These are phyloP conservation scores for Cryptococcus sp. DNA, from an alignment of 1,284 basidiomycete species.

Conservation along the genomic window DNA sequence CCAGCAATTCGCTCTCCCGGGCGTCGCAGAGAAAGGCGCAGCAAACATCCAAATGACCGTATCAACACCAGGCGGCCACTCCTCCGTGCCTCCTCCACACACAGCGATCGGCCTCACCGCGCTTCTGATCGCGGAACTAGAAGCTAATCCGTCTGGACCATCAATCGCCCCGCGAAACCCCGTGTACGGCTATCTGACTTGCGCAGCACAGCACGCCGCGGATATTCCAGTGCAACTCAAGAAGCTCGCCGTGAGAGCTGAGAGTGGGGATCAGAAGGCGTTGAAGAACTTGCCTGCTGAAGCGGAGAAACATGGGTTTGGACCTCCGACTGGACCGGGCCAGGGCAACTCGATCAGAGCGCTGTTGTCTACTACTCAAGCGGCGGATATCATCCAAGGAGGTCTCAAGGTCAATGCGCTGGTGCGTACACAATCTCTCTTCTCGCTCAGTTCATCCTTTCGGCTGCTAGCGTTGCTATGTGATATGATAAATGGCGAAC, in stretches of 20 bases:
- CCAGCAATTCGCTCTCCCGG: constrained; percentile 50
- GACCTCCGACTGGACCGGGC: constrained; percentile 9
- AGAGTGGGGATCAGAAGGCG: constrained; percentile 24
- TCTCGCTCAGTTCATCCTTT: neutral
- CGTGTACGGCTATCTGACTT: constrained; percentile 55
- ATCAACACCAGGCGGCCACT: constrained; percentile 50
- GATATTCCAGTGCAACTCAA: constrained; percentile 47
- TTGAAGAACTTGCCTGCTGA: constrained; percentile 54
- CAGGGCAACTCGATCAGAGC: constrained; percentile 31
- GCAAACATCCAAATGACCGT: constrained; percentile 45
- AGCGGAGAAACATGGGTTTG: constrained; percentile 34
- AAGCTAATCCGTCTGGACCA: constrained; percentile 47
- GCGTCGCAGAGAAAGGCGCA: constrained; percentile 56
- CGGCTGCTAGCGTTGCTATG: neutral
- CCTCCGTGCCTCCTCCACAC: constrained; percentile 49
- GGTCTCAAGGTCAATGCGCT: constrained; percentile 55
- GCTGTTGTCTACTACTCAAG: constrained; percentile 50
- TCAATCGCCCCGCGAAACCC: constrained; percentile 49
- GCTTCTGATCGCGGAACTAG: constrained; percentile 45
- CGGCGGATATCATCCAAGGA: constrained; percentile 49
- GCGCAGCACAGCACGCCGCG: constrained; percentile 54
- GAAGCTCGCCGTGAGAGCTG: constrained; percentile 40
- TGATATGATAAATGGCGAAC: neutral
- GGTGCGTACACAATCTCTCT: constrained; percentile 20
- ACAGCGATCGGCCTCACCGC: constrained; percentile 53